Conservation (phyloP, 306 rosid genomes). For the Arachis stenosperma region DNA sequence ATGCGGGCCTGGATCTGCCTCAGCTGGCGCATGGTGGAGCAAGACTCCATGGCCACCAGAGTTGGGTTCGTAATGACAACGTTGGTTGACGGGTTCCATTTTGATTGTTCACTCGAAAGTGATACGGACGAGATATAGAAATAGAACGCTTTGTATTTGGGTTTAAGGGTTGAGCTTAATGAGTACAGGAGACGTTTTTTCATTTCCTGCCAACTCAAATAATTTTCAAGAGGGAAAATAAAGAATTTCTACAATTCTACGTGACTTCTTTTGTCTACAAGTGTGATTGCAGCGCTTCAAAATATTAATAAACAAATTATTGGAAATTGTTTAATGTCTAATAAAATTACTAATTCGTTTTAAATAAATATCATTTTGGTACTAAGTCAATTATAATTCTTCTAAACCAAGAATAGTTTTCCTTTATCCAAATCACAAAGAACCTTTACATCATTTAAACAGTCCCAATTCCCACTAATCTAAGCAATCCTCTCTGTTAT, state of each 20-base stretch:
- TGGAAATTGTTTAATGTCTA: too few species aligned
- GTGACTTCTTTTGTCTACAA: too few species aligned
- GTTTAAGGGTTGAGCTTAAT: neutral
- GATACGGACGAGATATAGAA: constrained; percentile 32
- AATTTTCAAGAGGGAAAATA: neutral
- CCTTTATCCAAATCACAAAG: too few species aligned
- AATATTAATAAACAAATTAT: too few species aligned
- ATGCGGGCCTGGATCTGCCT: constrained; percentile 80
- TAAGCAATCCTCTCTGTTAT: neutral
- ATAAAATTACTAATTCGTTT: too few species aligned
- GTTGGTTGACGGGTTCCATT: constrained; percentile 75
- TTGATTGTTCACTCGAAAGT: constrained; percentile 17
- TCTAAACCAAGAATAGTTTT: too few species aligned
- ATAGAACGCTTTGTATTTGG: neutral
- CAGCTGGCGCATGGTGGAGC: constrained; percentile 67
- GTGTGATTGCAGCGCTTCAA: too few species aligned
- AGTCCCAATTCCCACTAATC: too few species aligned
- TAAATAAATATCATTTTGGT: too few species aligned
- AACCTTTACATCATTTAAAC: too few species aligned
- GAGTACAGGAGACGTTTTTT: constrained; percentile 1
- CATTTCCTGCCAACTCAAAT: constrained; percentile 18
- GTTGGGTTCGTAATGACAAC: constrained; percentile 71
- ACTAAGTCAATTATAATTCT: too few species aligned
- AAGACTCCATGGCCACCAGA: constrained; percentile 61
- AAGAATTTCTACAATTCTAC: too few species aligned